Evolutionary conservation across 106 monocot genomes (phyloP), one percentile per base, ranked within the genome.

Genomic region (Dioscorea alata): DNA sequence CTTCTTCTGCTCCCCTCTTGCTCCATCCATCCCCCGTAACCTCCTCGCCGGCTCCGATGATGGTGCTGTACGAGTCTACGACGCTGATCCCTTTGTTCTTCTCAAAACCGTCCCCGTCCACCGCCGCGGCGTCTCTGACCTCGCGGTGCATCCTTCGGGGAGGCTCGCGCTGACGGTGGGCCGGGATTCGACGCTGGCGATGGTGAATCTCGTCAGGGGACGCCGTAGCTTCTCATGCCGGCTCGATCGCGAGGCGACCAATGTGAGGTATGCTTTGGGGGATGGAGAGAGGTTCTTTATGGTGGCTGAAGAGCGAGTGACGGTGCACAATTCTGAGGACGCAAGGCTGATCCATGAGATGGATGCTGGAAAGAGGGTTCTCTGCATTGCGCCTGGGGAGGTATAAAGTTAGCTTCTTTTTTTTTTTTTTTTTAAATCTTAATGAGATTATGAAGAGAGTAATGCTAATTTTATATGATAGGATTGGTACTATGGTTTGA

Each of bases 201-300:
- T 97, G 86, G 61, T 97, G 33, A 97, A 97, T 63, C 72, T 97
- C 33, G 70, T 92, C 21, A 78, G 92, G 19, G 97, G 92, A 2
- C 53, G 89, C 63, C 67, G 82, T 60, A 92, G 85, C 66, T 97
- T 97, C 79, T 67, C 57, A 16, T 89, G 92, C 65, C 71, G 83
- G 50, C 64, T 97, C 19, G 89, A 74, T 32, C 78, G 68, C 20
- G 92, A 92, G 70, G 89, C 97, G 21, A 71, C 82, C 2, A 62
- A 83, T 15, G 89, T 97, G 13, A 78, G 57, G 74, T 97, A 90
- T 56, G 68, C 67, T 6, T 57, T 61, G 7, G 89, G 58, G 14
- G 78, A 53, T 4, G 87, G 76, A 51, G 83, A 70, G 18, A 82
- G 68, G 62, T 97, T 97, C 64, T 82, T 74, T 18, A 80, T 92